Percentiles rank a stretch among this genome's conserved stretches.
Evolutionary conservation across 2,329 filamentous ascomycete species (phyloP).

Genomic region (Salinomyces thailandicus): DNA sequence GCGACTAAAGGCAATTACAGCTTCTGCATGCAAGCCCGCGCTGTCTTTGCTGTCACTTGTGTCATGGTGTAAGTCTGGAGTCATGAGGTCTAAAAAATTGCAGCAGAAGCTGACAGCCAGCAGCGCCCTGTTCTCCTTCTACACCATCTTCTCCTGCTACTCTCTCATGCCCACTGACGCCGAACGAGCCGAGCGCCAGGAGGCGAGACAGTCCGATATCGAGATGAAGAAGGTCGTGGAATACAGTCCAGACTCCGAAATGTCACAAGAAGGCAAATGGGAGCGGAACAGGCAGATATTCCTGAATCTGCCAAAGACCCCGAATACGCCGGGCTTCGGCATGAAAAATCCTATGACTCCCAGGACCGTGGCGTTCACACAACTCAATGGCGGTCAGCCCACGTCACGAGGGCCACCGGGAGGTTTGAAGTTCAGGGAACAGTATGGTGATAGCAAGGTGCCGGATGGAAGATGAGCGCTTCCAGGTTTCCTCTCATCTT

Average conservation of each 20-base stretch:
- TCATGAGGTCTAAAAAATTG: slow-evolving; percentile 1
- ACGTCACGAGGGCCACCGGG: neutral
- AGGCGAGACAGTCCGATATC: slow-evolving; percentile 18
- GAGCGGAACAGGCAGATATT: slow-evolving; percentile 43
- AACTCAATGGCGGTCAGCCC: slow-evolving; percentile 30
- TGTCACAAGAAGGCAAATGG: slow-evolving; percentile 41
- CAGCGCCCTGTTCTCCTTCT: slow-evolving; percentile 51
- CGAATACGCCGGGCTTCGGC: slow-evolving; percentile 33
- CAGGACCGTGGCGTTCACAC: slow-evolving; percentile 58
- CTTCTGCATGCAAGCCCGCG: slow-evolving; percentile 59
- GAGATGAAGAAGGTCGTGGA: slow-evolving; percentile 46
- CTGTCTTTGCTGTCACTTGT: slow-evolving; percentile 52
- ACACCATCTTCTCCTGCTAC: slow-evolving; percentile 50
- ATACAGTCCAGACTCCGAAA: slow-evolving; percentile 29
- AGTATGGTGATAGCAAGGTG: slow-evolving; percentile 12
- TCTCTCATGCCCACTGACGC: slow-evolving; percentile 37
- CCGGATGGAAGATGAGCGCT: slow-evolving; percentile 14
- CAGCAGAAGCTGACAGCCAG: slow-evolving; percentile 4
- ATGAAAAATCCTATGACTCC: slow-evolving; percentile 44
- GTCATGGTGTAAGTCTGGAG: slow-evolving; percentile 55
- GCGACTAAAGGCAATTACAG: slow-evolving; percentile 39
- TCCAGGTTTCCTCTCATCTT: too few relatives aligned
- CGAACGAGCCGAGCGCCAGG: slow-evolving; percentile 21
- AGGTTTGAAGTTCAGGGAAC: slow-evolving; percentile 21
- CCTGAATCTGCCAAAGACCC: slow-evolving; percentile 32